Base-by-base conservation (phyloP, 1,284 basidiomycete genomes). In the Leccinum pachyderme region DNA sequence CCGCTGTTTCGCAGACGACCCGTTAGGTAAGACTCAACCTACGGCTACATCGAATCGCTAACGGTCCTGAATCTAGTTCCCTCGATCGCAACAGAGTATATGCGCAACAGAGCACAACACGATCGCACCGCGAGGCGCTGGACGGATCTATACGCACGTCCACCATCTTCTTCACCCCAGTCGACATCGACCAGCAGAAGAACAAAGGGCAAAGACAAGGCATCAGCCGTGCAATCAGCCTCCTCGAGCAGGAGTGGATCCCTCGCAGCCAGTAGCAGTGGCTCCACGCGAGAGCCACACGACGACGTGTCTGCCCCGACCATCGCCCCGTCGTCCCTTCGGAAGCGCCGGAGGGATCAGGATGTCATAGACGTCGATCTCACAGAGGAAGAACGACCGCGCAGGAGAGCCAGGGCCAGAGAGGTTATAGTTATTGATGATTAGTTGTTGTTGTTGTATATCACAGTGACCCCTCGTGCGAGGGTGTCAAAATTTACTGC, bases 31-130 rank as follows among this genome's bases (percentile, higher is more conserved):
- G 66, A 33, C 18, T 35, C 9, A 7, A 7, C 18, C 33, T 7
- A 44, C 4, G 2, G 7, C 28, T 6, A 2, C 7, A 27, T 24
- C 29, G 44, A 0, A 18, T 24, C 41, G 24, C 48, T 61, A 8
- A 58, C 28, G 6, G 24, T 33, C 43, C 46, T 33, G 35, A 11
- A 13, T 25, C 28, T 58, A 89, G 89, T 91, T 5, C 86, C 88
- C 2, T 77, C 80, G 0, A 89, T 92, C 27, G 89, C 89, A 11
- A 82, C 77, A 0, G 84, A 89, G 66, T 92, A 86, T 61, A 68
- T 76, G 8, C 81, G 81, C 25, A 83, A 85, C 62, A 81, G 87
- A 39, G 73, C 77, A 45, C 75, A 76, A 52, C 87, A 91, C 64
- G 80, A 82, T 62, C 66, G 68, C 22, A 81, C 74, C 15, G 81